Base-by-base conservation (phyloP, 2,329 filamentous ascomycete genomes). In the Rhinocladiella mackenziei region DNA sequence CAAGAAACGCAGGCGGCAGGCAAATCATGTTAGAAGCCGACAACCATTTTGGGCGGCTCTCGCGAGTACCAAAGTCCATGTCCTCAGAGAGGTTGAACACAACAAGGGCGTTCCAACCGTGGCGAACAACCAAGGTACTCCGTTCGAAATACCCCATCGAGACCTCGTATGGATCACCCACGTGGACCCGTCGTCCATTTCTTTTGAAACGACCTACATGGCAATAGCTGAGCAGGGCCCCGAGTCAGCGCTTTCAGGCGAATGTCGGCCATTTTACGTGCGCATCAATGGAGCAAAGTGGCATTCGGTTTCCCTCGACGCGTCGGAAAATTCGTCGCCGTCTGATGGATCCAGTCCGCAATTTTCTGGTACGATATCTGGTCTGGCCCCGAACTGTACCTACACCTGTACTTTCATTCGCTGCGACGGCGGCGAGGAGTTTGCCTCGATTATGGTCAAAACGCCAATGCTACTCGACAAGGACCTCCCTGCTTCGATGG, bases 1-100 rank as follows among this genome's bases (percentile, higher is more conserved):
- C 53, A 94, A 92, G 68, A 92, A 88, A 70, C 84, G 86, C 69
- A 81, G 85, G 68, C 91, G 92, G 69, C 88, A 94, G 68, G 91
- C 86, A 61, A 89, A 88, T 46, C 86, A 92, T 65, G 88, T 94
- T 56, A 78, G 89, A 65, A 86, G 88, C 63, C 83, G 88, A 61
- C 89, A 96, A 68, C 89, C 89, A 36, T 78, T 96, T 54, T 96
- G 89, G 89, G 88, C 89, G 53, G 89, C 89, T 35, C 78, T 96
- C 57, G 89, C 89, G 39, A 95, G 88, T 69, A 95, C 89, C 61
- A 96, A 96, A 74, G 89, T 96, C 63, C 91, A 92, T 58, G 88
- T 95, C 68, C 83, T 94, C 61, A 92, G 94, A 70, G 89, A 89
- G 66, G 86, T 87, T 58, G 84, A 89, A 67, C 78, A 94, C 62